A percentile compares a stretch with the other conserved stretches of the same genome.
phyloP scores from a whole-genome alignment of 768 basidiomycete species.

The Leccinum barrowsii region DNA sequence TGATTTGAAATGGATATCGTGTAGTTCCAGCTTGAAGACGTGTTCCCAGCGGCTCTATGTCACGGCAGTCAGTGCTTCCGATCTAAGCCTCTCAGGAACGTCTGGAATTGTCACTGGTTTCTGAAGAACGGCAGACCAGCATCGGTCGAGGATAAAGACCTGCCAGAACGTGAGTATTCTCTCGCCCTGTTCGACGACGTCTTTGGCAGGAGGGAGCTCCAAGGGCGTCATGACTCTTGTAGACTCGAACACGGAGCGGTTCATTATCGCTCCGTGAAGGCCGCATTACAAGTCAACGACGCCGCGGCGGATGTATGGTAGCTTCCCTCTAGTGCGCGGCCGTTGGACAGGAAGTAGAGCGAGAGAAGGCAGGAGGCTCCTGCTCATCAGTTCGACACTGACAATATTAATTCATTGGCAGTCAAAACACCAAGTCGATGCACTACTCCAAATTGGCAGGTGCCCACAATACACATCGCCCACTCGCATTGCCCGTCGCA shows the following conservation, averaged over 20 bases:
- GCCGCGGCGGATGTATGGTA: slow-evolving; percentile 75
- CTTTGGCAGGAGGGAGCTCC: slow-evolving; percentile 56
- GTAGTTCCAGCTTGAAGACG: too few species aligned
- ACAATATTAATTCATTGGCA: too few species aligned
- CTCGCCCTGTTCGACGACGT: slow-evolving; percentile 62
- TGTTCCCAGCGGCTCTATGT: too few species aligned
- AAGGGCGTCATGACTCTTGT: slow-evolving; percentile 34
- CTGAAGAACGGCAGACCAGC: slow-evolving; percentile 73
- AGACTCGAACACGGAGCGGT: slow-evolving; percentile 33
- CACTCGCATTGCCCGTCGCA: too few species aligned
- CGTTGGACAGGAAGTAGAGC: slow-evolving; percentile 73
- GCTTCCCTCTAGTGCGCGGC: slow-evolving; percentile 72
- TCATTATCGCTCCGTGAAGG: slow-evolving; percentile 47
- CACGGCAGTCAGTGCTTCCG: too few species aligned
- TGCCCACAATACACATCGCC: too few species aligned
- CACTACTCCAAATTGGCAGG: too few species aligned
- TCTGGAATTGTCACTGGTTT: slow-evolving; percentile 68
- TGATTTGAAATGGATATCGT: slow-evolving; percentile 34
- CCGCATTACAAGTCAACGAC: slow-evolving; percentile 72
- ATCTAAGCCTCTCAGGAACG: slow-evolving; percentile 40
- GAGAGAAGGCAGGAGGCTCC: slow-evolving; percentile 68
- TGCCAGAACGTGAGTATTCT: slow-evolving; percentile 80
- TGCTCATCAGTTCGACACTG: too few species aligned
- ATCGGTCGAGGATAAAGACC: slow-evolving; percentile 75
- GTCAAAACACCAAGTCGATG: slow-evolving; percentile 35